phyloP scores from a whole-genome alignment of 2,329 filamentous ascomycete species.

The Thyridium curvatum region DNA sequence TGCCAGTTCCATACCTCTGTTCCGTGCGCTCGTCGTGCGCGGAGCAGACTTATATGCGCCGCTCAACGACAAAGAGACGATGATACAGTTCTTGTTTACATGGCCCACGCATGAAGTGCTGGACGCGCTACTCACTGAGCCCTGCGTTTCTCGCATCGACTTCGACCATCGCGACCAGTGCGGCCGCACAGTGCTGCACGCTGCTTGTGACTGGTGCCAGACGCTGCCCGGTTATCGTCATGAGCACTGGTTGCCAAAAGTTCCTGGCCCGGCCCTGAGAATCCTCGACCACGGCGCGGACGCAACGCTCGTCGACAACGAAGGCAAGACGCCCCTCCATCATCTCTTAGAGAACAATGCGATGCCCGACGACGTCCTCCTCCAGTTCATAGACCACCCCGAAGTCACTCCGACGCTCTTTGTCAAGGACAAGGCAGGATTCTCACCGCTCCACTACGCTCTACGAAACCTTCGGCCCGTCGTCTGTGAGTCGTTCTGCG shows the following conservation, averaged over 20 bases:
- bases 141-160: constrained; percentile 7
- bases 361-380: constrained; percentile 9
- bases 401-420: constrained; percentile 5
- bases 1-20: neutral
- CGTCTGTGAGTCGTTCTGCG: constrained; percentile 5
- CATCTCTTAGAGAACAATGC: constrained; percentile 11
- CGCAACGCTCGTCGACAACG: constrained; percentile 7
- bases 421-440: constrained; percentile 5
- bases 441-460: constrained; percentile 7
- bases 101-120: neutral
- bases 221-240: constrained; percentile 8
- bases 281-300: constrained; percentile 10
- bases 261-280: constrained; percentile 3
- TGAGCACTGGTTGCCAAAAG: constrained; percentile 1
- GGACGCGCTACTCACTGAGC: constrained; percentile 1
- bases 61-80: constrained; percentile 3
- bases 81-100: constrained; percentile 6
- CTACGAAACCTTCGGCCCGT: constrained; percentile 7
- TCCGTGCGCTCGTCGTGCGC: constrained; percentile 1
- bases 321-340: constrained; percentile 12
- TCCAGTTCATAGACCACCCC: constrained; percentile 10
- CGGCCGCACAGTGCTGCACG: constrained; percentile 13
- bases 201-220: constrained; percentile 11
- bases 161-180: constrained; percentile 12
- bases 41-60: constrained; percentile 5